A percentile compares a stretch with the other conserved stretches of the same genome.
These are phyloP conservation scores for Irpex lacteus DNA, from an alignment of 1,284 basidiomycete genomes.

Conservation along the genomic window DNA sequence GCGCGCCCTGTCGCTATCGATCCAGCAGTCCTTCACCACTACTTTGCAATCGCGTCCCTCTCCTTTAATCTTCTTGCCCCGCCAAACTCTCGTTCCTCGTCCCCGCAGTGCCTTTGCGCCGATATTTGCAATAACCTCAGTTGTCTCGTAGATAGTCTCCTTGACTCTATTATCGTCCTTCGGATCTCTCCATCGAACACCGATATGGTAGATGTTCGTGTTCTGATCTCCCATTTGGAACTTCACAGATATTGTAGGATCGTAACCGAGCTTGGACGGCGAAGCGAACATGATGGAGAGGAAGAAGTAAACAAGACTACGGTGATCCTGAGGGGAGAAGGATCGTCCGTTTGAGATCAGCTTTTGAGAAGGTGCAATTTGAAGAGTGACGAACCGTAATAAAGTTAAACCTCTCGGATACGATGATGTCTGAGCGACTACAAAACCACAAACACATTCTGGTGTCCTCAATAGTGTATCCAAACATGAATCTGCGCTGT, in stretches of 20 bases:
- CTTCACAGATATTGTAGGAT: not conserved
- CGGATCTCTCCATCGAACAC: not conserved
- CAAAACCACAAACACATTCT: conserved; percentile 9
- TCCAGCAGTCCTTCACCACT: conserved; percentile 9
- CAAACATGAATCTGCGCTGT: conserved; percentile 5
- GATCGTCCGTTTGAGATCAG: not conserved
- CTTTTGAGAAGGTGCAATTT: not conserved
- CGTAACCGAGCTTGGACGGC: conserved; percentile 3
- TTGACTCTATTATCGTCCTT: no score
- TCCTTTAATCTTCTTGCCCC: not conserved
- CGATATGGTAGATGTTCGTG: conserved; percentile 1
- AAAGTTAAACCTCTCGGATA: conserved; percentile 9
- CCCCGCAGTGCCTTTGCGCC: not conserved
- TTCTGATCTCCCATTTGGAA: not conserved
- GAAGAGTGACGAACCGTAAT: conserved; percentile 3
- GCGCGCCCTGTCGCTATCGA: not conserved
- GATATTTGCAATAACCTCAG: not conserved
- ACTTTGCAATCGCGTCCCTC: not conserved
- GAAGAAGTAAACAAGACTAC: not conserved
- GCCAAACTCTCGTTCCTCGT: conserved; percentile 5
- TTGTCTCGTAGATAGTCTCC: not conserved
- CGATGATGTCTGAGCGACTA: conserved; percentile 6
- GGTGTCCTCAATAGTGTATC: conserved; percentile 10
- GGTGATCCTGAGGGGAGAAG: not conserved
- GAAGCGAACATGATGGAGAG: not conserved